Percentiles rank a stretch among this genome's conserved stretches.
Evolutionary conservation across 257 asterid species (phyloP).

Genomic region (Mitragyna speciosa): DNA sequence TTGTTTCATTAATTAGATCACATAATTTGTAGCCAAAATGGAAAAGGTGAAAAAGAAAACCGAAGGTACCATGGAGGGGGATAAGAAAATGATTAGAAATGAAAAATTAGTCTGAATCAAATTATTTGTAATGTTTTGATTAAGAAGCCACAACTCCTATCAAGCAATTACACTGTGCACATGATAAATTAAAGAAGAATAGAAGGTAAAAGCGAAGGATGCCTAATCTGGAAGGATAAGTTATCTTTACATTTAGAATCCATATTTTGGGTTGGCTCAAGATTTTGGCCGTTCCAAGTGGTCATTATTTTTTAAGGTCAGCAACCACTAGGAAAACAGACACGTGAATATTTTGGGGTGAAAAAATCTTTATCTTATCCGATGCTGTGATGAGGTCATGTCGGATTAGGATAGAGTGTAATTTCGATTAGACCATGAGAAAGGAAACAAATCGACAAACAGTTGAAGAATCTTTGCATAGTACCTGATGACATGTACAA

Average conservation of each 20-base stretch:
- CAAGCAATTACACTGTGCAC: neutral
- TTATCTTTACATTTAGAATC: neutral
- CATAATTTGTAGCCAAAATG: neutral
- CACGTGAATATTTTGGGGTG: neutral
- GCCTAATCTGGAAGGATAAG: neutral
- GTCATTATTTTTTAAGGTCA: neutral
- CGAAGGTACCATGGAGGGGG: neutral
- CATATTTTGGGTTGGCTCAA: neutral
- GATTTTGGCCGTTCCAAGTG: neutral
- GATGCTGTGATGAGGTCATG: neutral
- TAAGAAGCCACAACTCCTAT: neutral
- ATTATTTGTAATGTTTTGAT: neutral
- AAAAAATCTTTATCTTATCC: conserved; percentile 11
- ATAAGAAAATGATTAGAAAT: neutral
- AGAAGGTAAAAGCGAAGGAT: neutral
- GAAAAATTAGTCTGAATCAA: neutral
- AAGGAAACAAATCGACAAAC: neutral
- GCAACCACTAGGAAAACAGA: neutral
- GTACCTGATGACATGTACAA: neutral
- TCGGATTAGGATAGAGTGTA: neutral
- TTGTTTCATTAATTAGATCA: neutral
- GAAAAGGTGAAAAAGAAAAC: neutral
- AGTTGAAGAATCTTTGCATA: no score
- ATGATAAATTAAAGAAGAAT: neutral
- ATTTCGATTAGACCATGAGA: conserved; percentile 8